Conservation (phyloP, 179 eudicot species). For the Beta lomatogona region DNA sequence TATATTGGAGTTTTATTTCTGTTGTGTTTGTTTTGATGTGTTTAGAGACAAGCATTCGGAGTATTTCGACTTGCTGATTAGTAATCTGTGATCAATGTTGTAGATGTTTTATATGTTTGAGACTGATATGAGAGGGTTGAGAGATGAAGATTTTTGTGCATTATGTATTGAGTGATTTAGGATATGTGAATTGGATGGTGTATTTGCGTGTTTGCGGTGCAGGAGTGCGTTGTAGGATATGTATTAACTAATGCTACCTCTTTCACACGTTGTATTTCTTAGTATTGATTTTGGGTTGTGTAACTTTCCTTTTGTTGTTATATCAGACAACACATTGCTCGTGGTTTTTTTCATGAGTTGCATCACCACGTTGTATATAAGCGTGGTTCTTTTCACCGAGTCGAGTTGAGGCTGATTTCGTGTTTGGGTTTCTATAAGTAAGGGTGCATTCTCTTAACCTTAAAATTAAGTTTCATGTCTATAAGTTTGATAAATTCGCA, state of each 20-base stretch:
- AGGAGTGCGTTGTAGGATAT: not conserved
- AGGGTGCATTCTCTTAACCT: no score
- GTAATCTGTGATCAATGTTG: not conserved
- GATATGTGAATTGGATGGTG: not conserved
- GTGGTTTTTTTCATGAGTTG: not conserved
- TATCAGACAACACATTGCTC: not conserved
- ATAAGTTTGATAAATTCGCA: no score
- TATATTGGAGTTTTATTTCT: not conserved
- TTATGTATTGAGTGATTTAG: not conserved
- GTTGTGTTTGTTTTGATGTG: not conserved
- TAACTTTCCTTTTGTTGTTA: not conserved
- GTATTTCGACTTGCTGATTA: not conserved
- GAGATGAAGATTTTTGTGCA: not conserved
- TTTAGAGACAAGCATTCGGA: not conserved
- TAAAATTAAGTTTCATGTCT: no score
- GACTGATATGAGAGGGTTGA: not conserved
- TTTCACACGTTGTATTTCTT: not conserved
- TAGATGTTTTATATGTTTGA: not conserved
- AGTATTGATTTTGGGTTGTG: not conserved
- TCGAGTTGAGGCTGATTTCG: no score
- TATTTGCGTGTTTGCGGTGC: not conserved
- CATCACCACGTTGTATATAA: no score
- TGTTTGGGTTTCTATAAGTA: no score
- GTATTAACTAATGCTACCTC: not conserved
- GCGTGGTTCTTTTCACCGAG: no score